These are phyloP conservation scores for Picocystis sp. DNA, from an alignment of 163 green algal species.

Conservation along the genomic window DNA sequence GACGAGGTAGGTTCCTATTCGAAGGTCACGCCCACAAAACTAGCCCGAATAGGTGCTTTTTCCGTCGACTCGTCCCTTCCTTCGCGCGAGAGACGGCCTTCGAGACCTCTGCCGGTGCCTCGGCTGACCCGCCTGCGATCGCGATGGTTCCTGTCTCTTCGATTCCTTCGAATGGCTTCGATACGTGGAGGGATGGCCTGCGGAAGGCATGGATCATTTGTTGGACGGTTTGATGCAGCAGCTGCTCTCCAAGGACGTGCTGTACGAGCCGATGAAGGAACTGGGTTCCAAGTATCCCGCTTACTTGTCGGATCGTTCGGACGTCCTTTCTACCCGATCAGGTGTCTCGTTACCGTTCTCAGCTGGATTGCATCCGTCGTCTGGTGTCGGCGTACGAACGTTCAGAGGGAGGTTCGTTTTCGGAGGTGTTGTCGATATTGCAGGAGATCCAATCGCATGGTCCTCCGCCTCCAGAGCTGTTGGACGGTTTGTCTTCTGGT, in stretches of 20 bases:
- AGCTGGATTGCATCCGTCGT: constrained; percentile 11
- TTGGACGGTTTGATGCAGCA: constrained; percentile 67
- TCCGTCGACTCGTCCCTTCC: no score
- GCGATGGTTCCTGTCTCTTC: no score
- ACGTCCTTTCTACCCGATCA: constrained; percentile 11
- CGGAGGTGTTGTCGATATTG: constrained; percentile 15
- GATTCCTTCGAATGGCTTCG: no score
- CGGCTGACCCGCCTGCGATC: no score
- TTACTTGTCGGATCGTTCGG: constrained; percentile 18
- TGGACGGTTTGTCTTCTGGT: background rate
- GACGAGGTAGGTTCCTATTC: no score
- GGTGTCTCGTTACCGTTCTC: constrained; percentile 13
- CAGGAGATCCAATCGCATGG: constrained; percentile 25
- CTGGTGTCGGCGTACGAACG: constrained; percentile 15
- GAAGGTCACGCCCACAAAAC: no score
- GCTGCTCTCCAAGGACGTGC: constrained; percentile 71
- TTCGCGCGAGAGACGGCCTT: no score
- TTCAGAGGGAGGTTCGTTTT: constrained; percentile 12
- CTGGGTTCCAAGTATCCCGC: constrained; percentile 18
- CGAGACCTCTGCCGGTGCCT: no score
- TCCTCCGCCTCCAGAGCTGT: constrained; percentile 12
- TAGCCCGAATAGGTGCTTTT: no score
- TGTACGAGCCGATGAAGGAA: constrained; percentile 62
- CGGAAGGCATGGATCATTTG: constrained; percentile 24
- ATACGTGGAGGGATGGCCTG: no score